Base-by-base conservation (phyloP, 2,329 filamentous ascomycete species). In the Alternaria metachromatica region DNA sequence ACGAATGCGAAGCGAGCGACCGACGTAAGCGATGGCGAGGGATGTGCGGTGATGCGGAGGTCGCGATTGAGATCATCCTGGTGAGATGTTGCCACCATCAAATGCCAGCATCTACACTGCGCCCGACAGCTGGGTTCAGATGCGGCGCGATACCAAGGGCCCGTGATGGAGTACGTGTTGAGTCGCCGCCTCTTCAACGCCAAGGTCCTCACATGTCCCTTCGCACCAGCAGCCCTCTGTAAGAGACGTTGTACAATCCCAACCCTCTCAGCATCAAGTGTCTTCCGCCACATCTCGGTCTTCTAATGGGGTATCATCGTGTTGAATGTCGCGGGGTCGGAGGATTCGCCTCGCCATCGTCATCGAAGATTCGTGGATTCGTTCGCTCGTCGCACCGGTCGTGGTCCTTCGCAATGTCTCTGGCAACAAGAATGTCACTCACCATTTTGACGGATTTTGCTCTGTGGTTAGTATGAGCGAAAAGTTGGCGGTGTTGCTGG, bases 361-460 rank as follows among this genome's bases (percentile, higher is more conserved):
- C 64, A 62, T 74, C 63, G 68, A 56, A 62, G 30, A 55, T 28
- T 64, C 49, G 65, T 58, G 49, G 43, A 48, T 56, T 71, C 58
- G 70, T 67, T 70, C 74, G 69, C 68, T 72, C 74, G 73, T 75
- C 72, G 73, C 74, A 72, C 57, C 62, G 63, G 63, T 66, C 55
- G 66, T 57, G 55, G 15, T 33, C 41, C 25, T 55, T 58, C 54
- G 51, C 21, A 55, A 48, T 45, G 54, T 56, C 46, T 25, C 11
- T 30, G 33, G 26, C 18, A 33, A 11, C 30, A 51, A 28, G 50
- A 43, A 60, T 15, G 33, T 50, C 50, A 76, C 78, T 80, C 71
- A 80, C 78, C 78, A 80, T 80, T 72, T 77, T 80, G 78, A 77
- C 77, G 75, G 76, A 76, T 77, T 78, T 74, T 72, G 73, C 68